Evolutionary conservation across 2,329 filamentous ascomycete genomes (phyloP), one percentile per base, ranked within the genome.

Genomic region (Amphichorda felina): DNA sequence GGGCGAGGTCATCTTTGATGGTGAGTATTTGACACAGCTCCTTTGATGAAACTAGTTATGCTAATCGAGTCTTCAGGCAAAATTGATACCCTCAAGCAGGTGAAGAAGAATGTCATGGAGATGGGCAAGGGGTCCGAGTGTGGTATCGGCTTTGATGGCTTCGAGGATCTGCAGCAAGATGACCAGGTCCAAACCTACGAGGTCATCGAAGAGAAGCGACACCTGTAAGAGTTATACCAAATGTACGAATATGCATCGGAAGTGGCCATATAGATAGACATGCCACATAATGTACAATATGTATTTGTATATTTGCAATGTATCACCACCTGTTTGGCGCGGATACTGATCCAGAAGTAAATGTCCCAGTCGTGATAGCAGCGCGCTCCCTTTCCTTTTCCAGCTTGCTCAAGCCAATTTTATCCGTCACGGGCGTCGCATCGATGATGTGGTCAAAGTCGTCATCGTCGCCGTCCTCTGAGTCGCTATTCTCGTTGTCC

Each of bases 41-140:
- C 6, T 35, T 21, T 29, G n/a, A n/a, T n/a, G n/a, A 21, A 13
- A 13, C 6, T 22, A 8, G 13, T 11, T 31, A 27, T 47, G 39
- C 44, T 45, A 37, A 50, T 37, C 37, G 16, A 24, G 1, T 22
- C 16, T 38, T 19, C 39, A 94, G 89, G 88, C 44, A 70, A 70
- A 35, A 73, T 96, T 30, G 70, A 75, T 14, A 84, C 84, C 2
- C 74, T 98, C 39, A 95, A 91, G 63, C 83, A 93, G 50, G 76
- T 82, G 55, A 95, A 96, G 69, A 93, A 93, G 55, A 85, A 95
- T 44, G 83, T 91, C 21, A 65, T 67, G 31, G 85, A 94, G 51
- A 91, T 94, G 77, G 78, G 77, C 49, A 96, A 94, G 60, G 88
- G 87, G 39, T 75, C 72, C n/a, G 91, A 98, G 59, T 98, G 91